phyloP scores from a whole-genome alignment of 352 stramenopile species.

The Pythium grandisporangium region DNA sequence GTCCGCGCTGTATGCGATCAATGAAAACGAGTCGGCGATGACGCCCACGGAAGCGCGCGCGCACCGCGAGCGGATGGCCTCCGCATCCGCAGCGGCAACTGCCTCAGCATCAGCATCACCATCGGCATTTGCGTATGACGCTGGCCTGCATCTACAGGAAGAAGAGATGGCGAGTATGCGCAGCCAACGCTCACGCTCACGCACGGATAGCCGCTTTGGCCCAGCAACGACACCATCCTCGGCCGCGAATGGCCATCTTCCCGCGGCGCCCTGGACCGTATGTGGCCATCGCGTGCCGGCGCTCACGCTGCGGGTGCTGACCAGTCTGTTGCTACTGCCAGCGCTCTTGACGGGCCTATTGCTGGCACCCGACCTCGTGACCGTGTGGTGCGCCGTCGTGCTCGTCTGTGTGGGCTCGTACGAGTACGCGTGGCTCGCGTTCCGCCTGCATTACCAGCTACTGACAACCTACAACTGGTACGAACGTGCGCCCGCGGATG shows the following conservation, averaged over 20 bases:
- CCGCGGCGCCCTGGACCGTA: background rate
- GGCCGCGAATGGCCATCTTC: too few species aligned
- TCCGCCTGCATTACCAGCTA: conserved; percentile 34
- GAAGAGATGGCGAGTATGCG: too few species aligned
- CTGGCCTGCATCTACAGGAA: too few species aligned
- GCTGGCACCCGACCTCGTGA: conserved; percentile 20
- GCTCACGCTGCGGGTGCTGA: conserved; percentile 15
- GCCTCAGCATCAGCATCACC: background rate
- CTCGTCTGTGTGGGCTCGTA: conserved; percentile 32
- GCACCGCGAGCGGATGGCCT: background rate
- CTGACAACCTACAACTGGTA: conserved; percentile 33
- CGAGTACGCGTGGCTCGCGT: conserved; percentile 46
- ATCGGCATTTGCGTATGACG: background rate
- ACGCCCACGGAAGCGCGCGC: background rate
- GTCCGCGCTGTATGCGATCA: conserved; percentile 12
- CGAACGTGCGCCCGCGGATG: conserved; percentile 16
- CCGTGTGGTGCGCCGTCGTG: conserved; percentile 14
- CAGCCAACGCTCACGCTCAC: background rate
- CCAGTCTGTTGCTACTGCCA: conserved; percentile 15
- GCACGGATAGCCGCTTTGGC: background rate
- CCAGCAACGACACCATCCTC: too few species aligned
- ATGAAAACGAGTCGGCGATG: conserved; percentile 5
- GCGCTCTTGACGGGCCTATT: conserved; percentile 21
- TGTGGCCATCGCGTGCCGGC: background rate
- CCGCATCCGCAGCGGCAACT: background rate